Conservation (phyloP, 2,329 filamentous ascomycete species). For the Aureobasidium sp. region DNA sequence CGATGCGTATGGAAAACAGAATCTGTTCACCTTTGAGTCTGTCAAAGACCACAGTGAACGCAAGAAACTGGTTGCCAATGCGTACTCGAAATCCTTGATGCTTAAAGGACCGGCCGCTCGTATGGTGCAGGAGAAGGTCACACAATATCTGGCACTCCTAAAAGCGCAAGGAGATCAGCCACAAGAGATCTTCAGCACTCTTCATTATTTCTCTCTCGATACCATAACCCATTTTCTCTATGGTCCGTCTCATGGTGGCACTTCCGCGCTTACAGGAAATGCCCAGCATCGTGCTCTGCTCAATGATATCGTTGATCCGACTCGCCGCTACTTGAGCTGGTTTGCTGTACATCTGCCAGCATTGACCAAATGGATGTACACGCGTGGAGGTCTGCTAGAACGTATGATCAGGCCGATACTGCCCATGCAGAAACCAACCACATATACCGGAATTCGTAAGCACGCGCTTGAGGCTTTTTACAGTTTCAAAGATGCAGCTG, state of each 20-base stretch:
- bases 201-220: slow-evolving; percentile 50
- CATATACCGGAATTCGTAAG: slow-evolving; percentile 45
- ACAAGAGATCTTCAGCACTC: slow-evolving; percentile 42
- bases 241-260: slow-evolving; percentile 38
- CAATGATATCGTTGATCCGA: slow-evolving; percentile 43
- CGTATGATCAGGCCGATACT: slow-evolving; percentile 35
- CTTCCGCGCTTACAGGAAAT: slow-evolving; percentile 36
- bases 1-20: slow-evolving; percentile 46
- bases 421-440: slow-evolving; percentile 45
- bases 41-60: slow-evolving; percentile 40
- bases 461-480: slow-evolving; percentile 36
- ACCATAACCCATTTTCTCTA: slow-evolving; percentile 48
- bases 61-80: slow-evolving; percentile 48
- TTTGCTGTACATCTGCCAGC: slow-evolving; percentile 41
- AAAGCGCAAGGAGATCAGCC: slow-evolving; percentile 29
- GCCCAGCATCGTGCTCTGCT: slow-evolving; percentile 36
- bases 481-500: slow-evolving; percentile 24
- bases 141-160: slow-evolving; percentile 37
- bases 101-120: slow-evolving; percentile 28
- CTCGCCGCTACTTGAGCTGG: slow-evolving; percentile 43
- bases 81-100: slow-evolving; percentile 47
- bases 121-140: slow-evolving; percentile 36
- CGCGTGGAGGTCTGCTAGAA: slow-evolving; percentile 34
- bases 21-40: slow-evolving; percentile 46
- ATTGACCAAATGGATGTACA: slow-evolving; percentile 45